Base-by-base conservation (phyloP, 495 filamentous ascomycete genomes). In the Hypomontagnella monticulosa region DNA sequence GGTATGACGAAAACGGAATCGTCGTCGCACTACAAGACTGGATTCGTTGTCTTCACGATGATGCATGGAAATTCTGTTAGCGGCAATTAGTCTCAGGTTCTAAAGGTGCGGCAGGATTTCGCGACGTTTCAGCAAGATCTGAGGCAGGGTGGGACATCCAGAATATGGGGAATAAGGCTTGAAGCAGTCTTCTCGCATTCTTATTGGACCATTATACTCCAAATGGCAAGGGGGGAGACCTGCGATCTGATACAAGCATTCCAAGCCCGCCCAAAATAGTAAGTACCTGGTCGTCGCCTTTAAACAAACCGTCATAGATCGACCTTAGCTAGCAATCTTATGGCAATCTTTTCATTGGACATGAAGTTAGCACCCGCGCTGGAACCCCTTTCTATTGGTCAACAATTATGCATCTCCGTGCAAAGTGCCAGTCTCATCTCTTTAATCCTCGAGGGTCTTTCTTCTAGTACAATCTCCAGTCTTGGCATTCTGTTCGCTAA, bases 41-140 rank as follows among this genome's bases (percentile, higher is more conserved):
- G 40, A 55, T 6, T 42, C 43, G 47, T 57, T 30, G 30, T 30
- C 43, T 67, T 60, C 46, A n/a, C 49, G 41, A 52, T 57, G 38
- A 55, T 47, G 36, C 41, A 18, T 49, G 37, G 42, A 53, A 41
- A 19, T 32, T 48, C 11, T 46, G 30, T 37, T 33, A 48, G 42
- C 53, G 54, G 43, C 48, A 47, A 37, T 61, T 67, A 54, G 40
- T 44, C 40, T 14, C 27, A 60, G 41, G 20, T 14, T 47, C 37
- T 38, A 23, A 54, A 48, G 47, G 47, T 36, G 53, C 44, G 58
- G 65, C 54, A 68, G 59, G 59, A 68, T 43, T 63, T 68, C 65
- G 65, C 65, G 65, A 68, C 65, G 65, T 68, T 68, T 68, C 65
- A 68, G 65, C 54, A 40, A 38, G 59, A 68, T 61, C 43, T 69